phyloP scores from a whole-genome alignment of 2,329 filamentous ascomycete species.

The Tolypocladium amazonense region DNA sequence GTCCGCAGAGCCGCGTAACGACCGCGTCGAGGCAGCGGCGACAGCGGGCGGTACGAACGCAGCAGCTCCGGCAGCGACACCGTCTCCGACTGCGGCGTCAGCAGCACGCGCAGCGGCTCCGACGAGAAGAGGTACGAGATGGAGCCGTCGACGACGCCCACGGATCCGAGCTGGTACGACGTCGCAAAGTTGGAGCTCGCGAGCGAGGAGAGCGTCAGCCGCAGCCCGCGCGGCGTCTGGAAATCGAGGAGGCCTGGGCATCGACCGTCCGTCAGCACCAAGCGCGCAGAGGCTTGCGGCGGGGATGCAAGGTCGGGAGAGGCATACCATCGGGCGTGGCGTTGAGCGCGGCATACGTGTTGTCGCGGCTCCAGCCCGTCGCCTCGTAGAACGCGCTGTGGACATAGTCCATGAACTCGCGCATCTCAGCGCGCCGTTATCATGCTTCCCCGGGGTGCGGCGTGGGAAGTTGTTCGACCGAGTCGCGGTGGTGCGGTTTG shows the following conservation, averaged over 20 bases:
- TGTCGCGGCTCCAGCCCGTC: constrained; percentile 83
- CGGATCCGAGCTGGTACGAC: constrained; percentile 80
- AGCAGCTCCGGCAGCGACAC: constrained; percentile 71
- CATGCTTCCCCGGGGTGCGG: constrained; percentile 9
- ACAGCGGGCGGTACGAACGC: constrained; percentile 70
- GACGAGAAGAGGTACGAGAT: constrained; percentile 94
- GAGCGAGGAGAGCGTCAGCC: constrained; percentile 81
- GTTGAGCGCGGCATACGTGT: constrained; percentile 81
- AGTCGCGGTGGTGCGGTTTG: background rate
- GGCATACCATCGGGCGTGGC: constrained; percentile 65
- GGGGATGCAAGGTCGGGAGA: background rate
- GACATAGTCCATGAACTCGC: constrained; percentile 96
- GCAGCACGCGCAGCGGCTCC: constrained; percentile 55
- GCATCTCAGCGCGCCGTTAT: constrained; percentile 46
- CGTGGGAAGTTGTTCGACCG: background rate
- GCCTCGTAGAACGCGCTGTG: constrained; percentile 81
- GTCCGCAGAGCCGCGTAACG: constrained; percentile 4
- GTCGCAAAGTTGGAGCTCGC: constrained; percentile 90
- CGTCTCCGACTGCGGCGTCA: constrained; percentile 58
- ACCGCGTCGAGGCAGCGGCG: constrained; percentile 39
- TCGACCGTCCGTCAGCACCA: background rate
- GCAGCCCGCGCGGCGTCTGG: constrained; percentile 70
- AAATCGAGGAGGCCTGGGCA: constrained; percentile 73
- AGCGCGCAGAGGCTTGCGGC: background rate
- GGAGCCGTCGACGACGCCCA: constrained; percentile 91